phyloP scores from a whole-genome alignment of 192 early-diverging fungal species.

The Chytriomyces sp. region DNA sequence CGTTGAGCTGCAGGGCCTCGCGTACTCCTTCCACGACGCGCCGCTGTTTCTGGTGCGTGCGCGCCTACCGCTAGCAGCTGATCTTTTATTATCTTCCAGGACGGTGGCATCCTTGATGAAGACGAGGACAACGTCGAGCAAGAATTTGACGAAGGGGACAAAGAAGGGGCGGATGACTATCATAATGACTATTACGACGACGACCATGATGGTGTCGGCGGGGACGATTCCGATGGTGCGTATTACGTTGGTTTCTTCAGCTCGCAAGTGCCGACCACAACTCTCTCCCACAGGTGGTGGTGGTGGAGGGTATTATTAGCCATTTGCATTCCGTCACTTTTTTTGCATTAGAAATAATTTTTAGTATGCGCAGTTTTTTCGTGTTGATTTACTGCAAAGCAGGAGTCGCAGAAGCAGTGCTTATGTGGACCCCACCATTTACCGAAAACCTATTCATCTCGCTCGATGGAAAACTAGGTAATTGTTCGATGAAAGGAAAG shows the following conservation, averaged over 20 bases:
- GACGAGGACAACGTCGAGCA: conserved; percentile 21
- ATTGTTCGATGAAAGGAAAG: no score
- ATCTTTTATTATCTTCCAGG: conserved; percentile 45
- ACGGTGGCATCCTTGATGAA: conserved; percentile 24
- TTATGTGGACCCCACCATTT: no score
- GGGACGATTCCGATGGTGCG: conserved; percentile 25
- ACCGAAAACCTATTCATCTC: no score
- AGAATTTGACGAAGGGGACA: conserved; percentile 31
- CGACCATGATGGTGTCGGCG: conserved; percentile 32
- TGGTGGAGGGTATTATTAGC: no score
- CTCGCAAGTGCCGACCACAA: no score
- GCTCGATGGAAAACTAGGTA: no score
- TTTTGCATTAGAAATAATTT: no score
- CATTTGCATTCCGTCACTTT: no score
- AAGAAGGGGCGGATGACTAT: conserved; percentile 31
- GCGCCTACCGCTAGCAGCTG: conserved; percentile 32
- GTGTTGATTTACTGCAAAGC: no score
- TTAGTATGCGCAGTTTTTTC: no score
- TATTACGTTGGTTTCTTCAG: conserved; percentile 1
- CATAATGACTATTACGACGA: conserved; percentile 28
- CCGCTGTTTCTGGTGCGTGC: conserved; percentile 24
- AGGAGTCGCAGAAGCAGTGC: no score
- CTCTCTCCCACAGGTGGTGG: no score
- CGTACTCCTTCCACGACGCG: conserved; percentile 25
- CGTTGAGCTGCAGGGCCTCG: conserved; percentile 18